Evolutionary conservation across 768 basidiomycete species (phyloP), one percentile per base, ranked within the genome.

Genomic region (Strobilomyces confusus): DNA sequence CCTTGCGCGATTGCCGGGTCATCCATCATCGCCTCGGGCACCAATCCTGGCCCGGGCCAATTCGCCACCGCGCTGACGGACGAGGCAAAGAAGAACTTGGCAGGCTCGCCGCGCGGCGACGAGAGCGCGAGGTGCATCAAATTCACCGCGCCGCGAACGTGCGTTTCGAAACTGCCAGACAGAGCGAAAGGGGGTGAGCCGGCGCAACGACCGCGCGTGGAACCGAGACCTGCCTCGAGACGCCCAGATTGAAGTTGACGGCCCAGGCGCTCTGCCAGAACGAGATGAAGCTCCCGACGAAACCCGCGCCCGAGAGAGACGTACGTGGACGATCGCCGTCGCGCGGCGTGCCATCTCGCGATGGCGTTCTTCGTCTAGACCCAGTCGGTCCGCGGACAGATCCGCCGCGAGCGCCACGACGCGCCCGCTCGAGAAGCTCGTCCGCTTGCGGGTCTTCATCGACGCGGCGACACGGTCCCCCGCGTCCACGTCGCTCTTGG

Each of bases 71-170:
- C 59, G 25, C 76, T 75, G 48, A 80, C 70, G 4, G 77, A 80
- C 30, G 80, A 81, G 19, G 75, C 73, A 60, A 82, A 81, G 69
- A 71, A 80, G 68, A 80, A 82, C 12, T 63, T 62, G 20, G 77
- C 72, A 14, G 66, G 67, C 15, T 57, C 48, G 8, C 58, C 6
- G 23, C 59, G 63, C 8, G 70, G 63, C 9, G 78, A 76, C 7
- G 65, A 58, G 22, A 79, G 73, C 17, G 75, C 73, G 9, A 82
- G 72, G 43, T 77, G 76, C 47, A 82, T 72, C 19, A 82, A 63
- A 63, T 82, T 79, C 51, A 74, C 64, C 6, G 73, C 78, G 9
- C 79, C 79, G 3, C 74, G 74, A 50, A 81, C 66, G 59, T 81
- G 79, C 14, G 71, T 65, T 44, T 77, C 77, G 44, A 77, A 80